Percentiles rank a stretch among this genome's conserved stretches.
phyloP scores from a whole-genome alignment of 2,329 filamentous ascomycete genomes.

The Stenocarpella maydis region DNA sequence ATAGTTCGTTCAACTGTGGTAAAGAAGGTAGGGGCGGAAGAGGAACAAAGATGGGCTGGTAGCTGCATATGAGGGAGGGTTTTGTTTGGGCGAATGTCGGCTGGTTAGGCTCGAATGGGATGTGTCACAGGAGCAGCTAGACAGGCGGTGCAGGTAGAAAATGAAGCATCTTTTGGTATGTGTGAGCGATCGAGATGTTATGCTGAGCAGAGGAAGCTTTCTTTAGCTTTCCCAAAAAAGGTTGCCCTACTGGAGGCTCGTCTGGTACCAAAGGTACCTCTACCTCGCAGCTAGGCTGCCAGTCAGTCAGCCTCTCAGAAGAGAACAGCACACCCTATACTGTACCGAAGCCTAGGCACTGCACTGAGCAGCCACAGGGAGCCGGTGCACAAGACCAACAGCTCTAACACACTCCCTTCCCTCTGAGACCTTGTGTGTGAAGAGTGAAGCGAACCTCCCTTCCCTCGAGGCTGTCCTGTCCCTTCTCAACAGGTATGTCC shows the following conservation, averaged over 20 bases:
- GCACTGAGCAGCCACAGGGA: slow-evolving; percentile 10
- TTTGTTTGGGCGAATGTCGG: neutral
- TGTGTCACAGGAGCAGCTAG: too few relatives aligned
- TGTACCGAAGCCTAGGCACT: too few relatives aligned
- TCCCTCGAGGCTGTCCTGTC: slow-evolving; percentile 18
- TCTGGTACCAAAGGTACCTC: neutral
- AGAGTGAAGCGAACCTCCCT: slow-evolving; percentile 1
- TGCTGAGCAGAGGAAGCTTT: too few relatives aligned
- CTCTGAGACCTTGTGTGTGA: neutral
- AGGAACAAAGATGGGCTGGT: neutral
- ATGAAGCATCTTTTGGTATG: neutral
- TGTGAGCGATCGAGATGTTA: neutral
- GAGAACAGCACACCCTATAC: slow-evolving; percentile 18
- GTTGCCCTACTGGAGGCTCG: neutral
- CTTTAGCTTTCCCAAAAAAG: neutral
- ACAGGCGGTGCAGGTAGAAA: neutral
- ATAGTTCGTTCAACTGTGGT: neutral
- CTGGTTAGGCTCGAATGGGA: neutral
- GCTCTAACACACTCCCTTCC: neutral
- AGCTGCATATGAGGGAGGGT: neutral
- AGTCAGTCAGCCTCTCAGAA: neutral
- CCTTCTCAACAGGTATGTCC: slow-evolving; percentile 4
- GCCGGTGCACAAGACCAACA: slow-evolving; percentile 7
- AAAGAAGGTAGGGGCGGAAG: neutral
- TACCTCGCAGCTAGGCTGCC: neutral